These are phyloP conservation scores for Vickermania spadyakhi DNA, from an alignment of 208 protist genomes.

Conservation along the genomic window DNA sequence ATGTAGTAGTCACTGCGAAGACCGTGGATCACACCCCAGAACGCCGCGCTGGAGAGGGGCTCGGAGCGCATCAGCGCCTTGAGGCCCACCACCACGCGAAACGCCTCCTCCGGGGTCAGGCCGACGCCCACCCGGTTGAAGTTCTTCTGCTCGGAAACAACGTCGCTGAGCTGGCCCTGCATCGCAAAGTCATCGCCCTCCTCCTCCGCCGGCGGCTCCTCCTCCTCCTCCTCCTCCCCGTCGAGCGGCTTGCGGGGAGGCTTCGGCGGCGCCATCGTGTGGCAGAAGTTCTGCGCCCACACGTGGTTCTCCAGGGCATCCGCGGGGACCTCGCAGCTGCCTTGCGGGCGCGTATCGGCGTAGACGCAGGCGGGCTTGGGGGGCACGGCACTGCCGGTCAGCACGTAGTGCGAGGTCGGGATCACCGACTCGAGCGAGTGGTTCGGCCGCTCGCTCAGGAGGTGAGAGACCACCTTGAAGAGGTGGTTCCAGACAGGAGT, in stretches of 20 bases:
- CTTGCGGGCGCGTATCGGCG: conserved; percentile 42
- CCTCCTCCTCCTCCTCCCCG: conserved; percentile 67
- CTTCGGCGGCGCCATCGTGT: conserved; percentile 58
- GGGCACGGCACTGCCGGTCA: conserved; percentile 60
- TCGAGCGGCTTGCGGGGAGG: conserved; percentile 36
- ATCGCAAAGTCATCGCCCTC: conserved; percentile 31
- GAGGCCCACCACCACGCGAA: conserved; percentile 81
- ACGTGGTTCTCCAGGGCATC: conserved; percentile 51
- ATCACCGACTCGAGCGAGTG: conserved; percentile 57
- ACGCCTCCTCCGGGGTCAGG: conserved; percentile 62
- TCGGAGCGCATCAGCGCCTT: conserved; percentile 71
- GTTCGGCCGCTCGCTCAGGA: conserved; percentile 60
- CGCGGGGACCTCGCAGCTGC: conserved; percentile 38
- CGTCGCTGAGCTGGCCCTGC: conserved; percentile 62
- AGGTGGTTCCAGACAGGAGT: conserved; percentile 85
- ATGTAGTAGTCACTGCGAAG: conserved; percentile 83
- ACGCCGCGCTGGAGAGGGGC: conserved; percentile 72
- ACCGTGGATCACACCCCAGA: conserved; percentile 87
- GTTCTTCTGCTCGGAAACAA: conserved; percentile 67
- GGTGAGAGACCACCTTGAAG: conserved; percentile 58
- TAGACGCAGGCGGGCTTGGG: conserved; percentile 44
- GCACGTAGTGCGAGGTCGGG: conserved; percentile 54
- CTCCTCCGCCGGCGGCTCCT: conserved; percentile 19
- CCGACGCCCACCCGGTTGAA: conserved; percentile 83
- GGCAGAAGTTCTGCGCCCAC: conserved; percentile 69